phyloP scores from a whole-genome alignment of 306 rosid genomes.

The Erythrophleum fordii region DNA sequence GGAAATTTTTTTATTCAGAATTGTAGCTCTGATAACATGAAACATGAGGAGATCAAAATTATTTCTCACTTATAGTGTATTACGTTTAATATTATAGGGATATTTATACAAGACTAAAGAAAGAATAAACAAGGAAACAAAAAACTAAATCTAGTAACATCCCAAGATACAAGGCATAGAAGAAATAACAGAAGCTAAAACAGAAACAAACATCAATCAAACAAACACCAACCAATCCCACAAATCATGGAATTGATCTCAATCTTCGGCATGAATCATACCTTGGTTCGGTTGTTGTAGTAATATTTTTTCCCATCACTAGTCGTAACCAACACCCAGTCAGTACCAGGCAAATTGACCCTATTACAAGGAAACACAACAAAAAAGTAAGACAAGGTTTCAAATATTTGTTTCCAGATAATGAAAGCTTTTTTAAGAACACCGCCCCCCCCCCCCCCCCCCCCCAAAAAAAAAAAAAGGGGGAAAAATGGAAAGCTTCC shows the following conservation, averaged over 20 bases:
- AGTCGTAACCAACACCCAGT: constrained; percentile 85
- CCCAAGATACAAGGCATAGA: too few relatives aligned
- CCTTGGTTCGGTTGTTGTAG: constrained; percentile 90
- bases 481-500: neutral
- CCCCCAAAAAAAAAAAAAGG: neutral
- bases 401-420: neutral
- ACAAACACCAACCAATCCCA: too few relatives aligned
- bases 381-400: constrained; percentile 21
- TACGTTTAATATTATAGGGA: too few relatives aligned
- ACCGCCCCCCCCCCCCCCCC: too few relatives aligned
- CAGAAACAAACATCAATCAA: too few relatives aligned
- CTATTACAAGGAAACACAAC: constrained; percentile 46
- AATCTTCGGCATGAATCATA: constrained; percentile 36
- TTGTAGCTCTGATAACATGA: neutral
- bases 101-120: too few relatives aligned
- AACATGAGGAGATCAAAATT: too few relatives aligned
- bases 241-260: neutral
- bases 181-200: too few relatives aligned
- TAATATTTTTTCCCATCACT: constrained; percentile 90
- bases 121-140: too few relatives aligned
- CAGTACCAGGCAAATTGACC: constrained; percentile 82
- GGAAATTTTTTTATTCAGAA: too few relatives aligned
- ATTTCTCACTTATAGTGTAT: too few relatives aligned
- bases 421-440: constrained; percentile 16
- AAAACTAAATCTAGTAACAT: too few relatives aligned